Percentiles rank a stretch among this genome's conserved stretches.
These are phyloP conservation scores for Metschnikowia lochheadii DNA, from an alignment of 805 yeast species.

Conservation along the genomic window DNA sequence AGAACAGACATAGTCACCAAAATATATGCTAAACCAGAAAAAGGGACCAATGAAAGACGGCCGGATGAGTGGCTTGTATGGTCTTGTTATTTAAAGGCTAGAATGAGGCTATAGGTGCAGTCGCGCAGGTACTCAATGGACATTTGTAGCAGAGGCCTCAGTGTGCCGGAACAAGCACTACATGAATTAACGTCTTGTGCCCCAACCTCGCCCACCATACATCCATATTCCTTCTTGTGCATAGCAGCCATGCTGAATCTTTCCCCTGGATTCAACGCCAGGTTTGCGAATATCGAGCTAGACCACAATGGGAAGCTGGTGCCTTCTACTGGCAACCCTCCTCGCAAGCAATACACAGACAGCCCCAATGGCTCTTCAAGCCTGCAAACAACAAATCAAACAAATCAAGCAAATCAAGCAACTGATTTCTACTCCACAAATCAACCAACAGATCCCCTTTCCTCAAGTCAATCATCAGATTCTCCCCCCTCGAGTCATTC, in stretches of 20 bases:
- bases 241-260: constrained; percentile 11
- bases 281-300: constrained; percentile 30
- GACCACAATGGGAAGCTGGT: constrained; percentile 5
- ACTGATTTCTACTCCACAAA: too few relatives aligned
- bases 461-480: too few relatives aligned
- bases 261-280: constrained; percentile 27
- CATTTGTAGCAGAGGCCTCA: not conserved
- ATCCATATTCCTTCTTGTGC: not conserved
- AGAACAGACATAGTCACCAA: not conserved
- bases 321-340: not conserved
- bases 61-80: not conserved
- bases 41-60: not conserved
- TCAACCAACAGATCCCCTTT: too few relatives aligned
- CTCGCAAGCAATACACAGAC: constrained; percentile 12
- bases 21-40: not conserved
- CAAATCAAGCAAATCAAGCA: not conserved
- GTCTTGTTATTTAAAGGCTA: not conserved
- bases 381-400: constrained; percentile 14
- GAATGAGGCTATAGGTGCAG: not conserved
- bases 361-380: constrained; percentile 13
- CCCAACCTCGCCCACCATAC: not conserved
- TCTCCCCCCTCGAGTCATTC: not conserved
- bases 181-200: constrained; percentile 3
- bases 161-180: constrained; percentile 4
- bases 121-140: constrained; percentile 2